Evolutionary conservation across 2,329 filamentous ascomycete species (phyloP).

Genomic region (Colletotrichum acutatum): DNA sequence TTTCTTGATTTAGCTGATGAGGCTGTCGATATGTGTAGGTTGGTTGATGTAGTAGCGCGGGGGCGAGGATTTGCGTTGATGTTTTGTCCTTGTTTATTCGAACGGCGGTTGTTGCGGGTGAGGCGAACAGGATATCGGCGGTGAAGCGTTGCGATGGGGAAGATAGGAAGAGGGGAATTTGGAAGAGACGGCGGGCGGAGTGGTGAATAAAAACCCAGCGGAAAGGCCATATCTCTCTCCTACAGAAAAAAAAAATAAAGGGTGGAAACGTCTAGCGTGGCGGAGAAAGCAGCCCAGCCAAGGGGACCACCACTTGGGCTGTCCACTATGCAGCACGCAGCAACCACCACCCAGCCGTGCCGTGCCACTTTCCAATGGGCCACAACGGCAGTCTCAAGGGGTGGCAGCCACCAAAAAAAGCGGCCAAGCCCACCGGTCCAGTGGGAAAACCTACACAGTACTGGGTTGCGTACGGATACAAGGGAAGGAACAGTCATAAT

Average conservation of each 20-base stretch:
- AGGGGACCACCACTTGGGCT: background rate
- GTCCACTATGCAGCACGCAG: background rate
- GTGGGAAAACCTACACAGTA: background rate
- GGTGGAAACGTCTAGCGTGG: constrained; percentile 30
- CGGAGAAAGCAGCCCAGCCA: constrained; percentile 14
- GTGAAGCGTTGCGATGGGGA: constrained; percentile 27
- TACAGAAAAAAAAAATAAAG: background rate
- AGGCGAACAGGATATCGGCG: constrained; percentile 18
- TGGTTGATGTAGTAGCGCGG: constrained; percentile 11
- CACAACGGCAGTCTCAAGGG: background rate
- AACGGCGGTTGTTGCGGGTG: constrained; percentile 17
- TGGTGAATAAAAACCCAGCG: constrained; percentile 23
- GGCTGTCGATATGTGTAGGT: constrained; percentile 3
- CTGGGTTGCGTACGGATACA: background rate
- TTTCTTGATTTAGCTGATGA: background rate
- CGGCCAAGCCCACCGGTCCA: background rate
- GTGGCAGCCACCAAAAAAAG: background rate
- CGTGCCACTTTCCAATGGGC: background rate
- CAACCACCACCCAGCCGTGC: background rate
- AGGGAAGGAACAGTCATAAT: constrained; percentile 17
- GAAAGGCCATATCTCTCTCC: background rate
- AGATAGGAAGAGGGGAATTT: background rate
- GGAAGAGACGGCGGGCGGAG: background rate
- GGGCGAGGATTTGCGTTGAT: background rate
- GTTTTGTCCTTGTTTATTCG: background rate